Evolutionary conservation across 1,284 basidiomycete species (phyloP).

Genomic region (Irpex rosettiformis): DNA sequence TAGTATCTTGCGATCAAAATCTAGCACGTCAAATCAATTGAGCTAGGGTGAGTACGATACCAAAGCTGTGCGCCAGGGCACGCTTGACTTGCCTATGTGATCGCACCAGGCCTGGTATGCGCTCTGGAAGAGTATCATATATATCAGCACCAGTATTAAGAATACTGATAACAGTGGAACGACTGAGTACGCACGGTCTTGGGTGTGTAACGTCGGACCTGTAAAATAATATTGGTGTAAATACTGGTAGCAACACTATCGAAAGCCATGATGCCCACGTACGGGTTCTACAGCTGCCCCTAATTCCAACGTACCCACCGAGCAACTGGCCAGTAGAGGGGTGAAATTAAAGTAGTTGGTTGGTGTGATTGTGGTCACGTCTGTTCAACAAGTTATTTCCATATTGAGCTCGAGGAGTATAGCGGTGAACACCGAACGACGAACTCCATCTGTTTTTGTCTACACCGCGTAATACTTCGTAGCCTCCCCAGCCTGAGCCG

Average conservation of each 20-base stretch:
- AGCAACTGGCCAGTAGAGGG: constrained; percentile 71
- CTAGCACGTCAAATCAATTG: constrained; percentile 29
- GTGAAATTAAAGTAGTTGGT: constrained; percentile 84
- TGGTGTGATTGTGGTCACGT: constrained; percentile 71
- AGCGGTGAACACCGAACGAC: constrained; percentile 19
- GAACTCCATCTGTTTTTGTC: constrained; percentile 68
- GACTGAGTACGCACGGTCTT: constrained; percentile 16
- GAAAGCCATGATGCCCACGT: constrained; percentile 20
- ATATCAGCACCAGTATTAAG: not conserved
- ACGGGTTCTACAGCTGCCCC: constrained; percentile 81
- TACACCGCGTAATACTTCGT: constrained; percentile 61
- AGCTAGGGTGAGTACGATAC: not conserved
- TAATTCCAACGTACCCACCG: constrained; percentile 83
- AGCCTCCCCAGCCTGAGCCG: constrained; percentile 85
- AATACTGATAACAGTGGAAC: not conserved
- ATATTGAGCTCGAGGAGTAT: not conserved
- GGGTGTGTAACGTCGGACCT: constrained; percentile 56
- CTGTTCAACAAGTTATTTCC: constrained; percentile 29
- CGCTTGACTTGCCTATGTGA: constrained; percentile 35
- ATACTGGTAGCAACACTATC: not conserved
- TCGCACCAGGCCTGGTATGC: constrained; percentile 75
- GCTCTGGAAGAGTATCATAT: constrained; percentile 36
- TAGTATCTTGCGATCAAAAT: constrained; percentile 60
- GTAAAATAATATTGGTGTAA: constrained; percentile 3
- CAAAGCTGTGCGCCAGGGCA: not conserved